Evolutionary conservation across 495 filamentous ascomycete species (phyloP).

Genomic region (Lasiosphaeria ovina): DNA sequence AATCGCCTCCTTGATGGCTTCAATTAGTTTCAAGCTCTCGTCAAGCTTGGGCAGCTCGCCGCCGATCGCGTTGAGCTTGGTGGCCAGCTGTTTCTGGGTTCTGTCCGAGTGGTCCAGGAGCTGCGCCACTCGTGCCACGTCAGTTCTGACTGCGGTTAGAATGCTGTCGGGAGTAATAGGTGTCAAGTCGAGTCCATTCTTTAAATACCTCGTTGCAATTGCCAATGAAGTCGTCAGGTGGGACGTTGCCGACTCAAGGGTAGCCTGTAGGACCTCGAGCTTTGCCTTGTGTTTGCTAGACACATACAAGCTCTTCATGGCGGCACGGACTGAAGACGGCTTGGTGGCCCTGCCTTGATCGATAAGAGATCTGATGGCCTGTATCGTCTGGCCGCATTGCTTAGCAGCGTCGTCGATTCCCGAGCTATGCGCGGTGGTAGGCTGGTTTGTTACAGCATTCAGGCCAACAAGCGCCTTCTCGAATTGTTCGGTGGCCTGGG

Average conservation of each 20-base stretch:
- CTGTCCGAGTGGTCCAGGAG: background rate
- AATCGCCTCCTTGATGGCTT: background rate
- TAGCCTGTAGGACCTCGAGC: background rate
- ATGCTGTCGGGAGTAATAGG: background rate
- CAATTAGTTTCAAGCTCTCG: background rate
- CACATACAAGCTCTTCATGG: background rate
- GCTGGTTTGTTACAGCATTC: background rate
- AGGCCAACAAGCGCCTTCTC: background rate
- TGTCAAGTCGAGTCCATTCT: background rate
- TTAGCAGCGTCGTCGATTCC: background rate
- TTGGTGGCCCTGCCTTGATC: background rate
- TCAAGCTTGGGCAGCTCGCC: background rate
- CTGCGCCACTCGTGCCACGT: background rate
- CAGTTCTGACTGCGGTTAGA: background rate
- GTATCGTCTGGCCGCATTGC: background rate
- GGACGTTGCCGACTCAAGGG: background rate
- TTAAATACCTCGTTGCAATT: background rate
- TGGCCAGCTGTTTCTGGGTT: background rate
- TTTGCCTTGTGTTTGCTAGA: background rate
- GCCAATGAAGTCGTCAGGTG: background rate
- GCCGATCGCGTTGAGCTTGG: background rate
- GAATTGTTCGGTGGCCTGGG: background rate
- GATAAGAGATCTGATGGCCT: background rate
- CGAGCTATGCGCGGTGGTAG: background rate
- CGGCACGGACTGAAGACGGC: background rate